Conservation (phyloP, 148 eudicot genomes). For the Linanthus parryae region DNA sequence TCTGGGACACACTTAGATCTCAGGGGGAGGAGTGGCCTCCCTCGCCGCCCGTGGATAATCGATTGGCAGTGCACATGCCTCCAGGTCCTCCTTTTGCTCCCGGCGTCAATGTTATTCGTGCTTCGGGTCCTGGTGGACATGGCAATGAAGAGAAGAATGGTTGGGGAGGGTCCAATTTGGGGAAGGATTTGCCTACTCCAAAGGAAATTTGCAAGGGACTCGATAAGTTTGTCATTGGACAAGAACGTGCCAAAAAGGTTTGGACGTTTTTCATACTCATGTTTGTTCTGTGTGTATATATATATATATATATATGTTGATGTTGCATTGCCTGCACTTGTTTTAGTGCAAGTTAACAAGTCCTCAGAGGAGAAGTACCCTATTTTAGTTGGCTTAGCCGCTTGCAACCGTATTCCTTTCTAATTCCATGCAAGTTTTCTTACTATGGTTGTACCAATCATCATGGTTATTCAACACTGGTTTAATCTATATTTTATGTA, state of each 20-base stretch:
- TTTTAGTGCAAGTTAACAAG: too few relatives aligned
- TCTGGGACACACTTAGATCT: conserved; percentile 56
- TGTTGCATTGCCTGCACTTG: too few relatives aligned
- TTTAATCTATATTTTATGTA: too few relatives aligned
- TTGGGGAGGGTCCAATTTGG: conserved; percentile 72
- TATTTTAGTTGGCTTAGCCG: too few relatives aligned
- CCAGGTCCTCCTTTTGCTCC: conserved; percentile 72
- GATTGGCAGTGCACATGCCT: conserved; percentile 57
- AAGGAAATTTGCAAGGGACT: conserved; percentile 73
- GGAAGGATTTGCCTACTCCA: conserved; percentile 68
- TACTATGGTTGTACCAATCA: too few relatives aligned
- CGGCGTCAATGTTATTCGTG: conserved; percentile 48
- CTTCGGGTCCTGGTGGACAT: conserved; percentile 13
- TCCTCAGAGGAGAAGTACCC: too few relatives aligned
- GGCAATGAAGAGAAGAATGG: conserved; percentile 29
- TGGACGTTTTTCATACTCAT: neutral
- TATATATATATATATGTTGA: too few relatives aligned
- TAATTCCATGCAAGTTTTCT: too few relatives aligned
- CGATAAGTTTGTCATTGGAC: conserved; percentile 79
- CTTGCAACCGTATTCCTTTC: too few relatives aligned
- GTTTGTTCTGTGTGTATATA: neutral
- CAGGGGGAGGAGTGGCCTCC: conserved; percentile 41
- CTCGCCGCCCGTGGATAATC: conserved; percentile 26
- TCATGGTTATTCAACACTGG: too few relatives aligned
- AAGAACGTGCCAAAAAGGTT: conserved; percentile 74